Evolutionary conservation across 164 flowering plant species (phyloP).

Genomic region (Saururus chinensis): DNA sequence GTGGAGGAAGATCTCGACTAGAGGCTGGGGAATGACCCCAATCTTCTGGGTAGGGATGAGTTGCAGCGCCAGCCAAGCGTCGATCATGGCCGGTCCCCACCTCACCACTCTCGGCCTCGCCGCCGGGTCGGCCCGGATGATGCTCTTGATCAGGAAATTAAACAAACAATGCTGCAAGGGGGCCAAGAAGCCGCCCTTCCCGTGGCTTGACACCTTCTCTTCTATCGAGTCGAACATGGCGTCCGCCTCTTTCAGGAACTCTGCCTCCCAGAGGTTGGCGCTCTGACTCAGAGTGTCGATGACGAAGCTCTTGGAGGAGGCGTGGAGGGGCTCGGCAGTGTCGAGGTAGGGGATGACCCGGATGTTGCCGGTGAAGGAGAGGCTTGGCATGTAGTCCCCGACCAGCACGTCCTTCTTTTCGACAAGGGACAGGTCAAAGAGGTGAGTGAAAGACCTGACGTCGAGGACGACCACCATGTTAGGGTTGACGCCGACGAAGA

Average conservation of each 20-base stretch:
- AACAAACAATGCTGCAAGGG: slow-evolving; percentile 54
- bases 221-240: slow-evolving; percentile 55
- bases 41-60: slow-evolving; percentile 46
- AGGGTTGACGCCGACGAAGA: slow-evolving; percentile 52
- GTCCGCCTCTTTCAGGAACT: slow-evolving; percentile 36
- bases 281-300: slow-evolving; percentile 50
- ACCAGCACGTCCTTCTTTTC: slow-evolving; percentile 66
- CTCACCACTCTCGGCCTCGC: slow-evolving; percentile 35
- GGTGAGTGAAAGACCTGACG: slow-evolving; percentile 49
- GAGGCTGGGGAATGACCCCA: slow-evolving; percentile 42
- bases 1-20: slow-evolving; percentile 67
- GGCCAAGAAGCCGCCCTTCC: slow-evolving; percentile 14
- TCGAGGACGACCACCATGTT: slow-evolving; percentile 72
- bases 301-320: slow-evolving; percentile 38
- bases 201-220: slow-evolving; percentile 19
- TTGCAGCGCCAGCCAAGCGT: slow-evolving; percentile 62
- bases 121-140: slow-evolving; percentile 56
- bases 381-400: slow-evolving; percentile 82
- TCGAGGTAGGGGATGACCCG: slow-evolving; percentile 77
- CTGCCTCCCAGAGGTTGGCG: slow-evolving; percentile 42
- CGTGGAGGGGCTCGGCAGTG: slow-evolving; percentile 55
- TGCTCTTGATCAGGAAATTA: slow-evolving; percentile 38
- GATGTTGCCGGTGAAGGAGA: slow-evolving; percentile 50
- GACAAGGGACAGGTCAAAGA: slow-evolving; percentile 72
- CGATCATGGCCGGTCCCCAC: slow-evolving; percentile 35